phyloP scores from a whole-genome alignment of 495 filamentous ascomycete genomes.

The Penicillium salamii region DNA sequence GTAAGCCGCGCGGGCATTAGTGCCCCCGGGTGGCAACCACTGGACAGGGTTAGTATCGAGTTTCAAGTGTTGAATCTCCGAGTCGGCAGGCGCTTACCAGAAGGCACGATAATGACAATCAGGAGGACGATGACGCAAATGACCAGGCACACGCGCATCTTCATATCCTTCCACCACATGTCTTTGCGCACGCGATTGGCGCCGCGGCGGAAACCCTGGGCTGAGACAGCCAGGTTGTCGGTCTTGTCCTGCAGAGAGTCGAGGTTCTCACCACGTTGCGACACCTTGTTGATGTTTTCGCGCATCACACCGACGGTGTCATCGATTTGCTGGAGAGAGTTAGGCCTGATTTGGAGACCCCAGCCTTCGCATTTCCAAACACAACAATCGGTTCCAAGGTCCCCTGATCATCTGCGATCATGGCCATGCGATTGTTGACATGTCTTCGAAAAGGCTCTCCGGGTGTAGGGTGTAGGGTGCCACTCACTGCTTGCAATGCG shows the following conservation, averaged over 20 bases:
- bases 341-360: constrained; percentile 12
- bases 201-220: constrained; percentile 90
- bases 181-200: constrained; percentile 94
- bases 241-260: constrained; percentile 94
- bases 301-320: constrained; percentile 89
- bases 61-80: neutral
- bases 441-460: too few species aligned
- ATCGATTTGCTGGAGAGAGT: constrained; percentile 80
- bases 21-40: constrained; percentile 32
- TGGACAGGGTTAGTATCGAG: constrained; percentile 21
- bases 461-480: neutral
- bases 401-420: too few species aligned
- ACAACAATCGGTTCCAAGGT: neutral
- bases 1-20: constrained; percentile 29
- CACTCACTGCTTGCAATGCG: constrained; percentile 76
- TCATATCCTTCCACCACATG: constrained; percentile 98
- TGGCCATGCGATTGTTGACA: too few species aligned
- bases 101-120: constrained; percentile 81
- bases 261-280: constrained; percentile 85
- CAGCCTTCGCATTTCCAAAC: constrained; percentile 1
- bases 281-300: constrained; percentile 90
- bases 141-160: constrained; percentile 96
- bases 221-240: constrained; percentile 83
- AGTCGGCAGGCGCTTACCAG: constrained; percentile 54
- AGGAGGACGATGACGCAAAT: constrained; percentile 84